Evolutionary conservation across 257 asterid species (phyloP), one percentile per base, ranked within the genome.

Genomic region (Nicotiana sylvestris): DNA sequence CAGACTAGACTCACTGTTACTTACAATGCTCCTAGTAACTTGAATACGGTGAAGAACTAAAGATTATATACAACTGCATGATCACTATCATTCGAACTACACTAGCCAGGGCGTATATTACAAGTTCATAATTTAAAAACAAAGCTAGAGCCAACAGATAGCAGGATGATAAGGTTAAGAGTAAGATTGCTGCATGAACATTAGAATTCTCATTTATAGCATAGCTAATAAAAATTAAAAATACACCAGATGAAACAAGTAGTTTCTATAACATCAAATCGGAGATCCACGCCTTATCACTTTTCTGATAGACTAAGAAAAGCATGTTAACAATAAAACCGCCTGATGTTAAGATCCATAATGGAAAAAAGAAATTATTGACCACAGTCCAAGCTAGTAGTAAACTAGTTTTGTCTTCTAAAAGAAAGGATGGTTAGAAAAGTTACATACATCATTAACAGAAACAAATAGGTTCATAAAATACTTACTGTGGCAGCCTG

Each of bases 401-500:
- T 74, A 74, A 25, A 0, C 39, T 18, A 57, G 64, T 17, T 74
- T 74, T 13, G 62, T 37, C 16, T 49, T 74, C 15, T 1, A 74
- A 74, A 74, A 74, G 39, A 27, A 25, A 27, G 61, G 61, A 49
- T 27, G 39, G 62, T 74, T 27, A 43, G 60, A 70, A 70, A 46
- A 46, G 39, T 29, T 13, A 12, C 70, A 43, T 66, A 33, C 49
- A 66, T 27, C 43, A 76, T 53, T 51, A 17, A 7, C 64, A 37
- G 82, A 58, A 70, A 27, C n/a, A 53, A 64, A 81, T 27, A 49
- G 2, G 30, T 33, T 12, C 27, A 53, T 21, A 21, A 65, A 81
- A 33, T 78, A 90, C 99, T 96, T 89, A 96, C 99, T 87, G 96
- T 79, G 93, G 97, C 82, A 94, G 83, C 72, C 98, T 92, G 81